A percentile compares a stretch with the other conserved stretches of the same genome.
Evolutionary conservation across 73 alveolate genomes (phyloP).

Genomic region (Symbiodinium pilosum): DNA sequence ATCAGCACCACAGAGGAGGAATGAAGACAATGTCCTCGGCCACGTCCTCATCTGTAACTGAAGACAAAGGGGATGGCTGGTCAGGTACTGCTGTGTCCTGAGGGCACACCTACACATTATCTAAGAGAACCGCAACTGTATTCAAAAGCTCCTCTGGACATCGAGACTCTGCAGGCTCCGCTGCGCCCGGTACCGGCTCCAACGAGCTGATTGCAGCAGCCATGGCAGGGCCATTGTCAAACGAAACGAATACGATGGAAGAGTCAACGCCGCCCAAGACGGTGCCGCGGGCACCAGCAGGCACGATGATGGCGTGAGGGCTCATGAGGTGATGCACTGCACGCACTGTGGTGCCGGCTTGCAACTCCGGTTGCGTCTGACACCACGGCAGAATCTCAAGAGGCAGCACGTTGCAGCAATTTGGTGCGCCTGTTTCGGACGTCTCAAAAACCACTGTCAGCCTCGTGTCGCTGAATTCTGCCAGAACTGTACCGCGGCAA

Average conservation of each 20-base stretch:
- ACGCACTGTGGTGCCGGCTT: slow-evolving; percentile 40
- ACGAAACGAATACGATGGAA: slow-evolving; percentile 42
- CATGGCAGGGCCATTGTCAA: slow-evolving; percentile 36
- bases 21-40: too few species aligned
- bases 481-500: slow-evolving; percentile 69
- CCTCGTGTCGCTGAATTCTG: slow-evolving; percentile 67
- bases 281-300: slow-evolving; percentile 46
- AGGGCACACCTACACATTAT: background rate
- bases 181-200: slow-evolving; percentile 1
- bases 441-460: slow-evolving; percentile 69
- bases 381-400: slow-evolving; percentile 65
- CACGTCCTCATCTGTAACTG: background rate
- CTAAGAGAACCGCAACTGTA: background rate
- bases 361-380: slow-evolving; percentile 7
- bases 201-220: slow-evolving; percentile 70
- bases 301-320: slow-evolving; percentile 49
- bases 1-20: too few species aligned
- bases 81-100: background rate
- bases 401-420: slow-evolving; percentile 65
- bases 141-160: background rate
- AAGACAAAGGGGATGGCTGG: background rate
- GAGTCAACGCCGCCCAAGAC: slow-evolving; percentile 50
- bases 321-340: slow-evolving; percentile 45
- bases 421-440: slow-evolving; percentile 46
- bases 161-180: background rate